These are phyloP conservation scores for Podochytrium sp. DNA, from an alignment of 192 early-diverging fungal genomes.

Conservation along the genomic window DNA sequence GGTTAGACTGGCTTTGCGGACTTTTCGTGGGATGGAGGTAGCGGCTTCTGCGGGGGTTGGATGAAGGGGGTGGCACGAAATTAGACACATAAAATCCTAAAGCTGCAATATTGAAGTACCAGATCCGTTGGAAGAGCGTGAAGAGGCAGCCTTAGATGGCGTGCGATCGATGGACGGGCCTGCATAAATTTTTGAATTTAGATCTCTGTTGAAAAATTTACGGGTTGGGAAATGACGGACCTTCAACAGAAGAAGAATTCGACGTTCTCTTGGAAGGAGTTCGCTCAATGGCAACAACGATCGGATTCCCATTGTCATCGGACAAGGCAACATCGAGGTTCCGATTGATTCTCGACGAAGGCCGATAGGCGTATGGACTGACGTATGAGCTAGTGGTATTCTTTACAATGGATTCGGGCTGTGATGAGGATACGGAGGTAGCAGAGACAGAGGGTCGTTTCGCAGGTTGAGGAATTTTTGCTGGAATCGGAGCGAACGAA, in stretches of 20 bases:
- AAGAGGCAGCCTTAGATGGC: not conserved
- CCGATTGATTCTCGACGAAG: not conserved
- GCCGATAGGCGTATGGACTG: constrained; percentile 28
- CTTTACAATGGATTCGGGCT: not conserved
- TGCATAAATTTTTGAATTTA: not conserved
- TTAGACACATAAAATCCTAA: not conserved
- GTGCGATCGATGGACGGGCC: not conserved
- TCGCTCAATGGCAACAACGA: not conserved
- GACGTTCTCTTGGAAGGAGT: not conserved
- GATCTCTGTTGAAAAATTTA: no score
- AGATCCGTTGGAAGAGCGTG: constrained; percentile 15
- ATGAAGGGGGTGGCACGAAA: not conserved
- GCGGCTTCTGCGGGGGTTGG: not conserved
- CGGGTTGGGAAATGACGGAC: not conserved
- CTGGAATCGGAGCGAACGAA: not conserved
- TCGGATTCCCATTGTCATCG: not conserved
- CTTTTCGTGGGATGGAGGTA: not conserved
- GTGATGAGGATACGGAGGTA: not conserved
- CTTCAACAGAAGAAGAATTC: not conserved
- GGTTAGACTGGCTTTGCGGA: constrained; percentile 18
- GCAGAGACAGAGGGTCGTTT: not conserved
- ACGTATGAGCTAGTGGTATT: constrained; percentile 17
- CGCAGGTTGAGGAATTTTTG: not conserved
- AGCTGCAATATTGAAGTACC: no score
- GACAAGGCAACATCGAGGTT: not conserved